Evolutionary conservation across 495 filamentous ascomycete species (phyloP).

Genomic region (Aspergillus diversus): DNA sequence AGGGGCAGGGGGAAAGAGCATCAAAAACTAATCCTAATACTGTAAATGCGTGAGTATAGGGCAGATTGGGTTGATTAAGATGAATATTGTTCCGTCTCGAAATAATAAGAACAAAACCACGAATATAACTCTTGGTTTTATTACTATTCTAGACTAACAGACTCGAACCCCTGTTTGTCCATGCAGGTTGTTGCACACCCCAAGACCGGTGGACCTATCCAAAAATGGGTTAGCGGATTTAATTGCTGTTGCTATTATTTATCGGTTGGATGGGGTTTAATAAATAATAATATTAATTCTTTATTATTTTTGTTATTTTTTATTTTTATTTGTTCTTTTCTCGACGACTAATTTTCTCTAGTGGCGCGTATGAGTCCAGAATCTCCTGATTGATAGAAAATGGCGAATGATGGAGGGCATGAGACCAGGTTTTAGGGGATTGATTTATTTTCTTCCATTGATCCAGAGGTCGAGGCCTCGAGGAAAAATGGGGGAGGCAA

Average conservation of each 20-base stretch:
- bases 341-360: no score
- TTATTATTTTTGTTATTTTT: background rate
- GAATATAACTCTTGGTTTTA: conserved; percentile 2
- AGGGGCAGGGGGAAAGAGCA: no score
- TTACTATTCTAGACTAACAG: conserved; percentile 12
- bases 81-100: no score
- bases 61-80: no score
- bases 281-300: conserved; percentile 1
- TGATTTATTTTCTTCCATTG: background rate
- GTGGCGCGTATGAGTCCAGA: no score
- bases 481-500: background rate
- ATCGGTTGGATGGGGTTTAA: conserved; percentile 7
- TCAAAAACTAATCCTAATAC: no score
- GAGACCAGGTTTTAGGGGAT: background rate
- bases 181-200: conserved; percentile 25
- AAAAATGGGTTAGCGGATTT: conserved; percentile 12
- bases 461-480: background rate
- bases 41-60: no score
- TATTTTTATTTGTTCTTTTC: background rate
- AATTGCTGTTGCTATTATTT: background rate
- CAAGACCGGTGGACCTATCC: conserved; percentile 20
- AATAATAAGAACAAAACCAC: background rate
- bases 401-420: background rate
- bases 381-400: background rate
- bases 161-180: conserved; percentile 27